Evolutionary conservation across 1,284 basidiomycete species (phyloP).

Genomic region (Melanopsichium pennsylvanicum): DNA sequence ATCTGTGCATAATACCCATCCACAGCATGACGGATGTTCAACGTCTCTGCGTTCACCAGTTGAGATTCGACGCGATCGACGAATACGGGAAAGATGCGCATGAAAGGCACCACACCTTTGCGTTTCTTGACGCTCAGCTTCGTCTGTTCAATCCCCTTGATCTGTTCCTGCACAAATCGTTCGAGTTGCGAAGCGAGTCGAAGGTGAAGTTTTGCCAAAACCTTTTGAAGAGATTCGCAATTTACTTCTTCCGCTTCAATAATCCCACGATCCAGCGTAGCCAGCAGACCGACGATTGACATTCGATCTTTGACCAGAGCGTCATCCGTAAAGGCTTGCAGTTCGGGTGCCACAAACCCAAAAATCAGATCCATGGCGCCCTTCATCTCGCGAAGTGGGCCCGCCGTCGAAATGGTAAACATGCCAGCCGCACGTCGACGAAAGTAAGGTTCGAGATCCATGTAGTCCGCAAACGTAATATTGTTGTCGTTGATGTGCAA

Average conservation of each 20-base stretch:
- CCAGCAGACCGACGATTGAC: slow-evolving; percentile 85
- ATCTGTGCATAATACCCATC: slow-evolving; percentile 87
- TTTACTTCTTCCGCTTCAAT: slow-evolving; percentile 80
- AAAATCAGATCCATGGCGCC: slow-evolving; percentile 91
- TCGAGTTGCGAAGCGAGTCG: slow-evolving; percentile 41
- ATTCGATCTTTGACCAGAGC: slow-evolving; percentile 79
- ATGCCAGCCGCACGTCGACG: slow-evolving; percentile 78
- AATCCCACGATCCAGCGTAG: slow-evolving; percentile 79
- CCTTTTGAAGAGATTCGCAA: slow-evolving; percentile 76
- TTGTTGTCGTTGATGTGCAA: slow-evolving; percentile 83
- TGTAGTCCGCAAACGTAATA: slow-evolving; percentile 90
- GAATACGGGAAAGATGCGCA: slow-evolving; percentile 90
- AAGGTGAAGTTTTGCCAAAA: slow-evolving; percentile 82
- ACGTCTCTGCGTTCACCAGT: slow-evolving; percentile 73
- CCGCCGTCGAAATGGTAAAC: slow-evolving; percentile 34
- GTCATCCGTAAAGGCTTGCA: slow-evolving; percentile 84
- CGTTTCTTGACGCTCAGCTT: slow-evolving; percentile 90
- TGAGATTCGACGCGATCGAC: slow-evolving; percentile 85
- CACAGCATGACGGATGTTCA: slow-evolving; percentile 80
- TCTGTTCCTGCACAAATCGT: slow-evolving; percentile 73
- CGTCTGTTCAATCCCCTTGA: slow-evolving; percentile 79
- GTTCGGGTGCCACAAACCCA: slow-evolving; percentile 83
- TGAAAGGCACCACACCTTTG: slow-evolving; percentile 89
- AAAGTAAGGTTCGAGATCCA: slow-evolving; percentile 93
- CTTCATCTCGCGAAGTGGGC: slow-evolving; percentile 57